Evolutionary conservation across 768 basidiomycete species (phyloP), one percentile per base, ranked within the genome.

Genomic region (Myochromella boudieri): DNA sequence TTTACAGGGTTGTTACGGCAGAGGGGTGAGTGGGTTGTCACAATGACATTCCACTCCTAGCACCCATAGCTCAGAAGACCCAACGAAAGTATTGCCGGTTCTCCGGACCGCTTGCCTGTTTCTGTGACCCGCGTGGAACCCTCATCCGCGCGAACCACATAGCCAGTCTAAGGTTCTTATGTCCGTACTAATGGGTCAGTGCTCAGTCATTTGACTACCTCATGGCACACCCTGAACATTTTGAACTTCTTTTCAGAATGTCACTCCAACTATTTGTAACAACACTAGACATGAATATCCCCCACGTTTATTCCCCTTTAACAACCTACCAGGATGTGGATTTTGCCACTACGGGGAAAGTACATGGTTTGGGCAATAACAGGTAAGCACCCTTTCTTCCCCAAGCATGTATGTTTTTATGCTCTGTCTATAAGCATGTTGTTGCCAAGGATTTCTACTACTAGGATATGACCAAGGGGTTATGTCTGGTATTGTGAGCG

Each of bases 391-490:
- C 22, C 39, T 17, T 40, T 5, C 32, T 17, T 17, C 20, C n/a
- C 39, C 38, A 10, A 14, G 10, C 7, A 36, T 47, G 9, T n/a
- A 34, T 15, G 29, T 37, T 40, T n/a, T 22, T n/a, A 24, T 29
- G 31, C 31, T 27, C 28, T 18, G 44, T 33, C 31, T 39, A 22
- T 12, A 25, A 69, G 69, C 68, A 28, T 70, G 69, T 47, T 71
- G 70, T 49, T 71, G 68, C 44, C 68, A 68, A 49, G 70, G 69
- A 1, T 69, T 71, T 48, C 52, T 70, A 15, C 65, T 71, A 14
- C 51, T 62, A 18, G 68, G 67, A 1, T 70, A 71, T 48, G 69
- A 70, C 53, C 68, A 70, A 50, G 70, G 70, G 12, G 69, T 71
- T 22, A 72, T 71, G 70, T 70, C 69, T 24, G 69, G 70, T 7